A percentile compares a stretch with the other conserved stretches of the same genome.
Evolutionary conservation across 306 rosid species (phyloP).

Genomic region (Fragaria ananassa): DNA sequence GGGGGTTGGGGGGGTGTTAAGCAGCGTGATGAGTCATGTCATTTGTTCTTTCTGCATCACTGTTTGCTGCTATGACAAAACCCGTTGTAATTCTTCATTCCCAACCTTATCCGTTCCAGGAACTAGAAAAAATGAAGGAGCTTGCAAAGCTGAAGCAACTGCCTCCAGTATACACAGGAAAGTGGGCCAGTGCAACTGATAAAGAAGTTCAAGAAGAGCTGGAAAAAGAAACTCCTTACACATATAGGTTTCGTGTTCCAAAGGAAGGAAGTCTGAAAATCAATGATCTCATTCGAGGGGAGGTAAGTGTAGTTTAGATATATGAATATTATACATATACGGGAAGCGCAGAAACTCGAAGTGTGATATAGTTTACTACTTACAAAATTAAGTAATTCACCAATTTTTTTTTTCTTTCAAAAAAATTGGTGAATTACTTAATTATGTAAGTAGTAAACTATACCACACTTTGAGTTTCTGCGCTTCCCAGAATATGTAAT

Average conservation of each 20-base stretch:
- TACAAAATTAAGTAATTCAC: neutral
- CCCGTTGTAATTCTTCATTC: neutral
- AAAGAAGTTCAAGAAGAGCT: constrained; percentile 71
- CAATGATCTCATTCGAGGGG: constrained; percentile 82
- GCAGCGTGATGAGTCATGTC: neutral
- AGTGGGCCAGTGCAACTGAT: constrained; percentile 70
- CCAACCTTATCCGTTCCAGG: constrained; percentile 40
- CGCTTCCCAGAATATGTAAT: too few species aligned
- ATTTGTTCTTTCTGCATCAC: neutral
- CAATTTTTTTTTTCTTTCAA: neutral
- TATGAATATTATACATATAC: neutral
- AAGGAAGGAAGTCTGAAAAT: constrained; percentile 77
- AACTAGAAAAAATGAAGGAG: constrained; percentile 91
- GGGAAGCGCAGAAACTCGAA: neutral
- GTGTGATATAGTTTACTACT: neutral
- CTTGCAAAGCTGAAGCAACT: constrained; percentile 64
- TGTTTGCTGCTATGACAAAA: neutral
- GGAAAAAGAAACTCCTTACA: constrained; percentile 64
- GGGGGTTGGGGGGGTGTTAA: neutral
- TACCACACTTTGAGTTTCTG: neutral
- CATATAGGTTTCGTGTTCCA: constrained; percentile 82
- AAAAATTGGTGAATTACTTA: too few species aligned
- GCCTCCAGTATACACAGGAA: constrained; percentile 88
- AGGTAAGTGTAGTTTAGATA: constrained; percentile 44
- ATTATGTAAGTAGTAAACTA: too few species aligned